These are phyloP conservation scores for Penicillium oxalicum DNA, from an alignment of 2,329 filamentous ascomycete species.

Conservation along the genomic window DNA sequence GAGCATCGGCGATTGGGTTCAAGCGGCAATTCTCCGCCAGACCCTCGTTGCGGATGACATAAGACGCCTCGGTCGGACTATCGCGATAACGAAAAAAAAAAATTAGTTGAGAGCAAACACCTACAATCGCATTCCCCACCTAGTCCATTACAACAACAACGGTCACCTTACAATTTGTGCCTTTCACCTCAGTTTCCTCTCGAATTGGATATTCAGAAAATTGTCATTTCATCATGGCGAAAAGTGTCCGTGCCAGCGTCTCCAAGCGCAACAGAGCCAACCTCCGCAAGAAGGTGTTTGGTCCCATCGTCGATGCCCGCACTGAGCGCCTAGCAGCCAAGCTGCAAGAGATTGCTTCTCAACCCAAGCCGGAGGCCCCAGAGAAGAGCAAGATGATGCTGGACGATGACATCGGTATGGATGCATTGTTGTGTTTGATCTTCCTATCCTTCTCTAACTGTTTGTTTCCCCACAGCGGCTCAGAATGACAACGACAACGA, in stretches of 20 bases:
- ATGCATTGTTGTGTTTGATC: neutral
- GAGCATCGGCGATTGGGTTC: neutral
- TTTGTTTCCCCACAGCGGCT: slow-evolving; percentile 9
- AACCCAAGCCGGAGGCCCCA: slow-evolving; percentile 61
- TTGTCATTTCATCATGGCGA: slow-evolving; percentile 62
- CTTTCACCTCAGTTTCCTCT: neutral
- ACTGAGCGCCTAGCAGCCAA: slow-evolving; percentile 80
- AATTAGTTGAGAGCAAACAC: neutral
- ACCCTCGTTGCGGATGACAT: slow-evolving; percentile 28
- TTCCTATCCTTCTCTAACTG: slow-evolving; percentile 2
- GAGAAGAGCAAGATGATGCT: slow-evolving; percentile 35
- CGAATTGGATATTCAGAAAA: neutral
- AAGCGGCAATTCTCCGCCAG: slow-evolving; percentile 2
- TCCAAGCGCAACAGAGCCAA: slow-evolving; percentile 77
- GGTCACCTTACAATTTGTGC: neutral
- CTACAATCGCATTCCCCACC: neutral
- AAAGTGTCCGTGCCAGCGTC: slow-evolving; percentile 71
- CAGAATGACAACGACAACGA: slow-evolving; percentile 5
- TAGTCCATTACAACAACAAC: no score
- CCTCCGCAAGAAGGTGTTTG: slow-evolving; percentile 76
- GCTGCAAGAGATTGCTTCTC: slow-evolving; percentile 70
- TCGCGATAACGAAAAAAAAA: slow-evolving; percentile 15
- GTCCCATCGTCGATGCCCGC: slow-evolving; percentile 71
- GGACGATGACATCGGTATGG: slow-evolving; percentile 24
- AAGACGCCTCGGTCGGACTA: slow-evolving; percentile 17